Evolutionary conservation across 139 green algal genomes (phyloP), one percentile per base, ranked within the genome.

Genomic region (Picochlorum sp.): DNA sequence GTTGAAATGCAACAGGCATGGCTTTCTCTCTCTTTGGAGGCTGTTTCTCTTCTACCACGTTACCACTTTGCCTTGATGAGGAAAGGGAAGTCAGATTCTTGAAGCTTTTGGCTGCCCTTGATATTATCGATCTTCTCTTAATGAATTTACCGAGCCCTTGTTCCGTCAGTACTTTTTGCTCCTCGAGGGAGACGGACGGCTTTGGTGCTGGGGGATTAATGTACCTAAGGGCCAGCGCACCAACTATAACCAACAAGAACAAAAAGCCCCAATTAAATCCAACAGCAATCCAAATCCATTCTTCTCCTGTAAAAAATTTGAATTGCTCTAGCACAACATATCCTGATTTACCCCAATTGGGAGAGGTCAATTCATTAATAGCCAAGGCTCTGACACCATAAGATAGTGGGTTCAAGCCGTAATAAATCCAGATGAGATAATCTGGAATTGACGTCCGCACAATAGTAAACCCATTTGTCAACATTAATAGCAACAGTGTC

Each of bases 281-380:
- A 2, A 84, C 57, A 9, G 57, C 68, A 26, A 71, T 64, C 78
- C 78, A 84, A 50, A 85, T 80, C 78, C 77, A 86, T n/a, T 8
- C 31, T 13, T 33, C 39, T 2, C 73, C 63, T 22, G 72, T 74
- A 63, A 57, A 70, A 36, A 87, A 78, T 49, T 65, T 77, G 61
- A 88, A 88, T 12, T 30, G 7, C 12, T 68, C 36, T 41, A 71
- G 3, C 5, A 30, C 20, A n/a, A 16, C 6, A 26, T 45, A 10
- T 4, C 54, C 54, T 4, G 18, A 12, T 14, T 30, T 12, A 24
- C 49, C 56, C 64, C 64, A 72, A 25, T 55, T 33, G 4, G 50
- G 16, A 3, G 47, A 51, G 44, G 26, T 44, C 4, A 72, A 49
- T 35, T 72, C 64, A 56, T 72, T 72, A 25, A 61, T 40, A 4